Percentiles rank a stretch among this genome's conserved stretches.
phyloP scores from a whole-genome alignment of 257 asterid genomes.

The Primulina huaijiensis region DNA sequence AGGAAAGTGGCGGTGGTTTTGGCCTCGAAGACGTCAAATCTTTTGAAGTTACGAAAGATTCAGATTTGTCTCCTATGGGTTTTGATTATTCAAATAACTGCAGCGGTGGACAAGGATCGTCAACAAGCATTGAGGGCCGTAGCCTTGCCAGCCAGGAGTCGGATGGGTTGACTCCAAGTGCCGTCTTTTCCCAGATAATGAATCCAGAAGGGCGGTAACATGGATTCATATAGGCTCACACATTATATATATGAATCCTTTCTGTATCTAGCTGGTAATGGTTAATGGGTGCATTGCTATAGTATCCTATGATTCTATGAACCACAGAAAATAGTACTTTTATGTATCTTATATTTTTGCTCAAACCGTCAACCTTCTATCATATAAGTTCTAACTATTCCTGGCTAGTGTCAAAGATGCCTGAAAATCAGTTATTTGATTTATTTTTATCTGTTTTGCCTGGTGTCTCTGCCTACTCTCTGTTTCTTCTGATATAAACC shows the following conservation, averaged over 20 bases:
- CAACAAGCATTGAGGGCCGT: conserved; percentile 85
- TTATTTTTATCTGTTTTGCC: no score
- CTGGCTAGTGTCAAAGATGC: no score
- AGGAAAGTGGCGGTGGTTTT: conserved; percentile 40
- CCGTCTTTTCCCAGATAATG: conserved; percentile 90
- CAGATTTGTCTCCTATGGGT: conserved; percentile 41
- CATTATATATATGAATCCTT: background rate
- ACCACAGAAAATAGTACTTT: background rate
- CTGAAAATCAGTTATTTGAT: no score
- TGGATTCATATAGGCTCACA: background rate
- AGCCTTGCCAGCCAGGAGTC: conserved; percentile 88
- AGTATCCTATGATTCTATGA: conserved; percentile 2
- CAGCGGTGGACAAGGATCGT: conserved; percentile 34
- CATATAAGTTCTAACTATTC: no score
- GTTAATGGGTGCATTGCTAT: conserved; percentile 17
- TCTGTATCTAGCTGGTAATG: background rate
- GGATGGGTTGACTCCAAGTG: conserved; percentile 84
- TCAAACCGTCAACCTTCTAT: no score
- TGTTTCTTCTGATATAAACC: no score
- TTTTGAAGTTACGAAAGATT: conserved; percentile 53
- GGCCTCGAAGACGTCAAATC: conserved; percentile 11
- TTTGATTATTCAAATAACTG: conserved; percentile 69
- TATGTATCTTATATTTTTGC: no score
- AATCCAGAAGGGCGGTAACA: conserved; percentile 78
- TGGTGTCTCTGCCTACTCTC: no score